These are phyloP conservation scores for Wallacemonas rigidus DNA, from an alignment of 208 protist species.

Conservation along the genomic window DNA sequence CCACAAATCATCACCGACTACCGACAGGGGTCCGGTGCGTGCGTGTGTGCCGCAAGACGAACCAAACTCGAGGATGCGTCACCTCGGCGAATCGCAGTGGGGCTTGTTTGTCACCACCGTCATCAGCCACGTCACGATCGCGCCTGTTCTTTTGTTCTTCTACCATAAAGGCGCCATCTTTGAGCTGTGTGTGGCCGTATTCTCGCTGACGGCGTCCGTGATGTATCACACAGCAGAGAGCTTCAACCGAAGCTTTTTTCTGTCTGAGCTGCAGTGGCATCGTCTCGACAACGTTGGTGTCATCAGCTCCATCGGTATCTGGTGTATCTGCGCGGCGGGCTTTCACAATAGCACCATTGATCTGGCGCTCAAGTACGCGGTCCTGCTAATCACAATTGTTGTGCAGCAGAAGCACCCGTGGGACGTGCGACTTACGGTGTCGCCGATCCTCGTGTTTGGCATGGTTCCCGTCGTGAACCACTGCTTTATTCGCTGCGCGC, in stretches of 20 bases:
- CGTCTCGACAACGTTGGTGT: conserved; percentile 74
- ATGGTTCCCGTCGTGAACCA: conserved; percentile 54
- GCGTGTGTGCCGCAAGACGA: not conserved
- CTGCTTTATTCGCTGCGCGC: conserved; percentile 27
- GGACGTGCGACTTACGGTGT: conserved; percentile 56
- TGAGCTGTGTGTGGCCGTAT: conserved; percentile 51
- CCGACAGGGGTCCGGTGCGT: not conserved
- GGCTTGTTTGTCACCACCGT: conserved; percentile 64
- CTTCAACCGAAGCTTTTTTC: conserved; percentile 48
- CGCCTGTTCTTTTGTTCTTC: conserved; percentile 46
- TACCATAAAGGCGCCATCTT: conserved; percentile 48
- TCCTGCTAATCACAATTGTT: conserved; percentile 54
- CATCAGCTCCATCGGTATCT: conserved; percentile 50
- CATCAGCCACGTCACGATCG: conserved; percentile 66
- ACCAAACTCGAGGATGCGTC: conserved; percentile 22
- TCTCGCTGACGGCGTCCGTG: conserved; percentile 60
- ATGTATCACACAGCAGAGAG: conserved; percentile 79
- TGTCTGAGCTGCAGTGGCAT: conserved; percentile 74
- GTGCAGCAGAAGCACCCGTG: conserved; percentile 72
- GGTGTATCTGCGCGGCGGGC: conserved; percentile 45
- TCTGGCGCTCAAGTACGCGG: conserved; percentile 48
- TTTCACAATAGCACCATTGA: conserved; percentile 43
- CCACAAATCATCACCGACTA: too few relatives aligned
- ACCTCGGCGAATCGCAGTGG: conserved; percentile 23
- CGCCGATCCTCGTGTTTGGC: conserved; percentile 49